Conservation (phyloP, 805 yeast species). For the Candida coleopterorum region DNA sequence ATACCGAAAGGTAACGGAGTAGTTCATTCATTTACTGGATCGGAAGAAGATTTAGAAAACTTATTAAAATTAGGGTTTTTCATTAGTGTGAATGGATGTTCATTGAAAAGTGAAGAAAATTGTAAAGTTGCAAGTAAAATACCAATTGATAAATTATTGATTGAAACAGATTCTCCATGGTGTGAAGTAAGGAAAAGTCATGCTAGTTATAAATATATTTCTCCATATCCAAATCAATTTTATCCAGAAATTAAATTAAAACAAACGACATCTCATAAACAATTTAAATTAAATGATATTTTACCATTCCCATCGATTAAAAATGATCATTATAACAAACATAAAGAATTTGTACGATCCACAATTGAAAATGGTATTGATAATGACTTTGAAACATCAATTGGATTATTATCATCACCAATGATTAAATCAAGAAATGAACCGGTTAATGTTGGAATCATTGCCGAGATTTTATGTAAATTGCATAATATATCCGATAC, state of each 20-base stretch:
- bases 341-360: slow-evolving; percentile 13
- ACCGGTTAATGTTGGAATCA: slow-evolving; percentile 80
- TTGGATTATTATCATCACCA: slow-evolving; percentile 33
- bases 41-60: slow-evolving; percentile 54
- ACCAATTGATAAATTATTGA: slow-evolving; percentile 67
- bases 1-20: slow-evolving; percentile 57
- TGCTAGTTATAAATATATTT: slow-evolving; percentile 58
- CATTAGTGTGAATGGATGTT: slow-evolving; percentile 90
- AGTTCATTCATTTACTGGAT: slow-evolving; percentile 93
- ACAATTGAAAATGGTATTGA: slow-evolving; percentile 9
- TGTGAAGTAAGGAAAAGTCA: slow-evolving; percentile 88
- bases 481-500: slow-evolving; percentile 26
- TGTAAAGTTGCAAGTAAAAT: slow-evolving; percentile 57
- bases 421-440: slow-evolving; percentile 84
- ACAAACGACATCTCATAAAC: slow-evolving; percentile 12
- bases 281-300: slow-evolving; percentile 40
- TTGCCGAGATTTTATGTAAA: slow-evolving; percentile 50
- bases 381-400: slow-evolving; percentile 8
- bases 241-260: slow-evolving; percentile 39
- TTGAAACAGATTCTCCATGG: slow-evolving; percentile 99
- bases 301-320: slow-evolving; percentile 63
- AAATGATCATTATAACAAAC: slow-evolving; percentile 52
- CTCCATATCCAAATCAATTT: slow-evolving; percentile 50
- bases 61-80: slow-evolving; percentile 57
- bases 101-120: slow-evolving; percentile 74